phyloP scores from a whole-genome alignment of 768 basidiomycete species.

The Boletus edulis region DNA sequence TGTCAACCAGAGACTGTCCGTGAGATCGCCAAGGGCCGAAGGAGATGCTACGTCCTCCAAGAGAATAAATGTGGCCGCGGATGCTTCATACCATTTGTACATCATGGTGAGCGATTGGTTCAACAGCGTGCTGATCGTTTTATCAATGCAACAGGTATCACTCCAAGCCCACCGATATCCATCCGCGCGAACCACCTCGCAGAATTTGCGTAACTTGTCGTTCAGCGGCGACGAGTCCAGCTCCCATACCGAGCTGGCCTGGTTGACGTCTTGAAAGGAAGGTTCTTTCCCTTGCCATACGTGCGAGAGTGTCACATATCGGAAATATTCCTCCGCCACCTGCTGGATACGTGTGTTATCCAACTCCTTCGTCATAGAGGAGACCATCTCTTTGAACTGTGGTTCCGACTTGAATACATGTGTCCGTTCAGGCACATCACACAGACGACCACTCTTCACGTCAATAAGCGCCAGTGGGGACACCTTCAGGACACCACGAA shows the following conservation, averaged over 20 bases:
- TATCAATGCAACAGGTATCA: slow-evolving; percentile 14
- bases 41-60: background rate
- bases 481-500: background rate
- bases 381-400: slow-evolving; percentile 1
- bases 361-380: slow-evolving; percentile 4
- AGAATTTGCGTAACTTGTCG: slow-evolving; percentile 9
- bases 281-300: slow-evolving; percentile 13
- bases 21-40: background rate
- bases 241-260: background rate
- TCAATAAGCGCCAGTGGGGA: background rate
- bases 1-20: slow-evolving; percentile 3
- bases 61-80: background rate
- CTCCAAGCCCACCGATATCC: slow-evolving; percentile 16
- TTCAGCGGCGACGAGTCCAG: background rate
- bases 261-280: slow-evolving; percentile 3
- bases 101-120: slow-evolving; percentile 9
- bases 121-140: slow-evolving; percentile 2
- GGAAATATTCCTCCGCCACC: slow-evolving; percentile 2
- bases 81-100: slow-evolving; percentile 14
- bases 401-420: slow-evolving; percentile 1
- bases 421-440: background rate
- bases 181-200: background rate
- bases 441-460: background rate
- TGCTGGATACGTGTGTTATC: background rate
- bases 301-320: slow-evolving; percentile 13